Conservation (phyloP, 192 early-diverging fungal genomes). For the Coemansia sp. region DNA sequence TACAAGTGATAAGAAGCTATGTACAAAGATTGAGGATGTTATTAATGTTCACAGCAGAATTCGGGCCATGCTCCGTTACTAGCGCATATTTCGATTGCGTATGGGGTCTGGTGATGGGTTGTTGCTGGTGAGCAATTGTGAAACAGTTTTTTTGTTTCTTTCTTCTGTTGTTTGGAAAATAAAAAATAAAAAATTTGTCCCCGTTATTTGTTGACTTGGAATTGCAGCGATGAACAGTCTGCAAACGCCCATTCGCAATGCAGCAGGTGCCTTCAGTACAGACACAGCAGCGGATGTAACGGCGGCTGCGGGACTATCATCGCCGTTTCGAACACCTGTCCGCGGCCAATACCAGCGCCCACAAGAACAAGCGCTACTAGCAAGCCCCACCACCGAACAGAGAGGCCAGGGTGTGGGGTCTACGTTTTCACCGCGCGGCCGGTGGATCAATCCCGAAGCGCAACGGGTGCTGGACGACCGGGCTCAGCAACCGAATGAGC, state of each 20-base stretch:
- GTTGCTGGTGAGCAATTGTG: background rate
- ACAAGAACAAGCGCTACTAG: background rate
- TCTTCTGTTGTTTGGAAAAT: slow-evolving; percentile 3
- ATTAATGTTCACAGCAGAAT: background rate
- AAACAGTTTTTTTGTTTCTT: slow-evolving; percentile 4
- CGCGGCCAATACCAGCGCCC: slow-evolving; percentile 2
- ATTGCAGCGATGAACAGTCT: slow-evolving; percentile 21
- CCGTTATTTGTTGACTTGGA: background rate
- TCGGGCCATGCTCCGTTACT: background rate
- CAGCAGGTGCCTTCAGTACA: slow-evolving; percentile 3
- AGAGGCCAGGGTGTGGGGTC: background rate
- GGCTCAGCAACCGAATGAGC: slow-evolving; percentile 24
- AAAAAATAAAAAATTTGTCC: background rate
- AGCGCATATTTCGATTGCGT: background rate
- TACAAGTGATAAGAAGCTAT: background rate
- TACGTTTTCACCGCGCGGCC: slow-evolving; percentile 13
- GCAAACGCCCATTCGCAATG: slow-evolving; percentile 31
- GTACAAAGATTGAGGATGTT: background rate
- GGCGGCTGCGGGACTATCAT: background rate
- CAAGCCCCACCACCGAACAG: slow-evolving; percentile 1
- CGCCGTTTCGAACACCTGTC: slow-evolving; percentile 28
- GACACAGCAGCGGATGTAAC: background rate
- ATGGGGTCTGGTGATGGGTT: background rate
- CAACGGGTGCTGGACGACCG: slow-evolving; percentile 46
- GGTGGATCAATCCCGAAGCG: slow-evolving; percentile 45